Conservation (phyloP, 306 rosid genomes). For the Rosa lucieae region DNA sequence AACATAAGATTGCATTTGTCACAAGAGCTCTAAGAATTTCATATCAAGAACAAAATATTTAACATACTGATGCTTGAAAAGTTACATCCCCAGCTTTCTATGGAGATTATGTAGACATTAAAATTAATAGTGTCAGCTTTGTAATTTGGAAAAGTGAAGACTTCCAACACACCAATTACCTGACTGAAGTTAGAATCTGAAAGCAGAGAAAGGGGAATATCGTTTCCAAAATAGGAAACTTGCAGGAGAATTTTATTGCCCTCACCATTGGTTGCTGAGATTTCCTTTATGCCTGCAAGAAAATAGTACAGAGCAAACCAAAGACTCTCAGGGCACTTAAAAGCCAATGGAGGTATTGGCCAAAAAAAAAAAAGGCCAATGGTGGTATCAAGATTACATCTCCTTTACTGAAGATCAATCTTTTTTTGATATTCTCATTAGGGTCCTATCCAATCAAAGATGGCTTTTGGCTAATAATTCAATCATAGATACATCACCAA, state of each 20-base stretch:
- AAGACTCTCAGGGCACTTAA: neutral
- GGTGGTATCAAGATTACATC: slow-evolving; percentile 6
- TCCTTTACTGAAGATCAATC: neutral
- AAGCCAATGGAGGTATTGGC: slow-evolving; percentile 3
- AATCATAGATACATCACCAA: neutral
- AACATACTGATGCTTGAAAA: neutral
- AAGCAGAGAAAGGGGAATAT: slow-evolving; percentile 46
- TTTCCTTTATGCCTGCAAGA: slow-evolving; percentile 42
- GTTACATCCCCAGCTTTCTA: neutral
- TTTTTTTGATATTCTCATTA: neutral
- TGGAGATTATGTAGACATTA: neutral
- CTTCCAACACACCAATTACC: slow-evolving; percentile 33
- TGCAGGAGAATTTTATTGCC: slow-evolving; percentile 37
- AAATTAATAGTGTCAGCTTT: neutral
- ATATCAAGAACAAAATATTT: neutral
- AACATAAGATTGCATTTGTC: too few species aligned
- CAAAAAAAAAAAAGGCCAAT: too few species aligned
- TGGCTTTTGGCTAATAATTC: neutral
- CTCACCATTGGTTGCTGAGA: slow-evolving; percentile 12
- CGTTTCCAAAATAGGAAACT: slow-evolving; percentile 40
- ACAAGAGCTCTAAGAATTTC: neutral
- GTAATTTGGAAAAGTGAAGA: neutral
- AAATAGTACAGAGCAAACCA: neutral
- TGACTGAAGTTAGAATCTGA: slow-evolving; percentile 65
- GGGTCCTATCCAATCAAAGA: neutral